These are phyloP conservation scores for Sordariomycetes sp. DNA, from an alignment of 2,329 filamentous ascomycete species.

Conservation along the genomic window DNA sequence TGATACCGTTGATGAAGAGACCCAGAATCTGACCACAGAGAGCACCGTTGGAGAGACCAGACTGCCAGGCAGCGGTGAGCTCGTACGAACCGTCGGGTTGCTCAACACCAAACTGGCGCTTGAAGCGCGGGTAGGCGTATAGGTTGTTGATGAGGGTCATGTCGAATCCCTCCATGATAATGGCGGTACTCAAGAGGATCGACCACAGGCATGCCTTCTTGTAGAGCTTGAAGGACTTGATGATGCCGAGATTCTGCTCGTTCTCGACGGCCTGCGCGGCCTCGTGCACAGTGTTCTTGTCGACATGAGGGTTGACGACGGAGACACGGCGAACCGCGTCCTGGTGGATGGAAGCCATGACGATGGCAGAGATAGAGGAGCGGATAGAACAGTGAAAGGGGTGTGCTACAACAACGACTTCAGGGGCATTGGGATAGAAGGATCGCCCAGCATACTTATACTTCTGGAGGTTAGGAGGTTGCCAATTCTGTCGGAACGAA, in stretches of 20 bases:
- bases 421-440: too few relatives aligned
- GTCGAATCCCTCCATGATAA: constrained; percentile 33
- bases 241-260: constrained; percentile 21
- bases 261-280: constrained; percentile 17
- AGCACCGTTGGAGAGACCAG: constrained; percentile 43
- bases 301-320: not conserved
- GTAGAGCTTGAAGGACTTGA: constrained; percentile 28
- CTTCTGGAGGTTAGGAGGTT: too few relatives aligned
- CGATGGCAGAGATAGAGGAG: not conserved
- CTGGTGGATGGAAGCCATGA: not conserved
- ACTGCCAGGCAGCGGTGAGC: constrained; percentile 47
- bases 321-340: not conserved
- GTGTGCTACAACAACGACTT: too few relatives aligned
- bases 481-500: too few relatives aligned
- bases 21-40: constrained; percentile 46
- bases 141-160: constrained; percentile 26
- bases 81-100: constrained; percentile 29
- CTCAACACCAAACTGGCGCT: constrained; percentile 25
- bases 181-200: constrained; percentile 23
- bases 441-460: too few relatives aligned
- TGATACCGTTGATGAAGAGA: constrained; percentile 41
- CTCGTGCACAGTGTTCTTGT: constrained; percentile 5
- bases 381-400: not conserved
- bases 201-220: constrained; percentile 26
- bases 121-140: constrained; percentile 29